Percentiles rank a stretch among this genome's conserved stretches.
phyloP scores from a whole-genome alignment of 2,329 filamentous ascomycete species.

The Didymella pomorum region DNA sequence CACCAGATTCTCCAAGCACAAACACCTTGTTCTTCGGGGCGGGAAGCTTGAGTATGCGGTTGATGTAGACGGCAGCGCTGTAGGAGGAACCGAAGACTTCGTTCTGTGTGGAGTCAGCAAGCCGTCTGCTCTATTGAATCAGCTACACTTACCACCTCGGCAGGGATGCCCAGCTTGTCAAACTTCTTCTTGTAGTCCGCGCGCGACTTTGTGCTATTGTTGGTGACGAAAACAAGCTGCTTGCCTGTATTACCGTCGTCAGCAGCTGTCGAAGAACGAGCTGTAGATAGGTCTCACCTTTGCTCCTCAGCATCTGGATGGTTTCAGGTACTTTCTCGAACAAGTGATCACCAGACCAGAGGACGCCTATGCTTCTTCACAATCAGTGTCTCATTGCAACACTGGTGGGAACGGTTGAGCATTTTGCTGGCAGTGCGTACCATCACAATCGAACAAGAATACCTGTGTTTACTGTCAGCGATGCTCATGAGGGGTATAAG shows the following conservation, averaged over 20 bases:
- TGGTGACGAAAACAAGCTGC: slow-evolving; percentile 93
- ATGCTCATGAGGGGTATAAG: slow-evolving; percentile 1
- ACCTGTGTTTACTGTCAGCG: slow-evolving; percentile 63
- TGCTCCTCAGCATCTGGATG: slow-evolving; percentile 79
- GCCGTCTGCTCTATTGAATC: slow-evolving; percentile 7
- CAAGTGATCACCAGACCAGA: slow-evolving; percentile 94
- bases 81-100: slow-evolving; percentile 97
- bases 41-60: slow-evolving; percentile 83
- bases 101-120: slow-evolving; percentile 60
- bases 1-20: slow-evolving; percentile 87
- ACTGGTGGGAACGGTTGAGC: neutral
- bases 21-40: slow-evolving; percentile 89
- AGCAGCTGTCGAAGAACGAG: slow-evolving; percentile 2
- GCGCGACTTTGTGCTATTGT: slow-evolving; percentile 97
- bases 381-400: slow-evolving; percentile 40
- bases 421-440: slow-evolving; percentile 57
- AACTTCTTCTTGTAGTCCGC: slow-evolving; percentile 94
- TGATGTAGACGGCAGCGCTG: slow-evolving; percentile 94
- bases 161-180: slow-evolving; percentile 78
- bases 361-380: slow-evolving; percentile 73
- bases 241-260: slow-evolving; percentile 68
- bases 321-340: slow-evolving; percentile 88
- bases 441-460: slow-evolving; percentile 97
- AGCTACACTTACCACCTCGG: slow-evolving; percentile 63
- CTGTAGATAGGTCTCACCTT: slow-evolving; percentile 65